Conservation (phyloP, 2,329 filamentous ascomycete species). For the Diaporthe citrichinensis region DNA sequence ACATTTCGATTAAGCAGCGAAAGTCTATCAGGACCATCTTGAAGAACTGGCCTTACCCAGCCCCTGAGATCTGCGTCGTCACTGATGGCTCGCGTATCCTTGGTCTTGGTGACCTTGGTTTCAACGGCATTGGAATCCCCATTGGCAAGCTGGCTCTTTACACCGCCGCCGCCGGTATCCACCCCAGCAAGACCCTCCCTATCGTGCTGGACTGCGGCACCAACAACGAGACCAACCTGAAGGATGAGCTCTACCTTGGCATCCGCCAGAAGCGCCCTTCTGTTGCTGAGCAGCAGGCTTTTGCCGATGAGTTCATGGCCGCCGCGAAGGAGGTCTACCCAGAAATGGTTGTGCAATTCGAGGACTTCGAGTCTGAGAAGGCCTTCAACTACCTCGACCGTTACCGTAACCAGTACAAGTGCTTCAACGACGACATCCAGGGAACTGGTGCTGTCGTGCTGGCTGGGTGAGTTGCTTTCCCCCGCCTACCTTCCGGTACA, state of each 20-base stretch:
- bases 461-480: constrained; percentile 73
- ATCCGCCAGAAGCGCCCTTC: constrained; percentile 86
- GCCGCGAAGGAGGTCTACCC: constrained; percentile 83
- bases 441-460: constrained; percentile 96
- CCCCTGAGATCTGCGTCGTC: constrained; percentile 96
- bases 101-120: constrained; percentile 92
- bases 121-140: constrained; percentile 98
- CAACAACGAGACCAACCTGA: constrained; percentile 75
- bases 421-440: constrained; percentile 99
- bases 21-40: constrained; percentile 91
- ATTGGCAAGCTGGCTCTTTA: constrained; percentile 96
- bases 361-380: constrained; percentile 94
- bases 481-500: background rate
- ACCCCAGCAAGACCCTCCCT: constrained; percentile 85
- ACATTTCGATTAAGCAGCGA: constrained; percentile 95
- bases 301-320: constrained; percentile 98
- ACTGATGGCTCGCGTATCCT: constrained; percentile 95
- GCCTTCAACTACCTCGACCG: constrained; percentile 94
- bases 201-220: constrained; percentile 78
- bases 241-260: constrained; percentile 87
- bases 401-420: constrained; percentile 90
- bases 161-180: constrained; percentile 94
- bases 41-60: constrained; percentile 89
- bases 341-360: constrained; percentile 86
- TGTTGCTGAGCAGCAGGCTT: constrained; percentile 84